phyloP scores from a whole-genome alignment of 2,329 filamentous ascomycete genomes.

The Akanthomyces dipterigenus region DNA sequence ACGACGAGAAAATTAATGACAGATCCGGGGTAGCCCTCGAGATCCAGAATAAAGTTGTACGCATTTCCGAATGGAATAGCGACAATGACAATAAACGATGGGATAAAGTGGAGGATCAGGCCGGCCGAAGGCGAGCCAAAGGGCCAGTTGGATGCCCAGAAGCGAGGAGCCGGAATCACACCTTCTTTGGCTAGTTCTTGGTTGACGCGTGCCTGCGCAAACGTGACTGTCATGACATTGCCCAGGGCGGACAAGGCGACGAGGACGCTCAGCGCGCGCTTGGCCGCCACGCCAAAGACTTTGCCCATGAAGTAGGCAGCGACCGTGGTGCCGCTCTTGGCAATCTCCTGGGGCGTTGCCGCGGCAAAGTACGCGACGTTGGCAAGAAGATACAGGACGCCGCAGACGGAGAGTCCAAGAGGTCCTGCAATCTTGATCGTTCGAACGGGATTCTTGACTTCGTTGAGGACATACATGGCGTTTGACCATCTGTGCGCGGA shows the following conservation, averaged over 20 bases:
- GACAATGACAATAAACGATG: slow-evolving; percentile 17
- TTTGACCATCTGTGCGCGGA: slow-evolving; percentile 12
- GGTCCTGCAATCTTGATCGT: slow-evolving; percentile 16
- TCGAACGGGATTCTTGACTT: slow-evolving; percentile 15
- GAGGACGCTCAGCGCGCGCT: slow-evolving; percentile 15
- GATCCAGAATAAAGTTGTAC: slow-evolving; percentile 16
- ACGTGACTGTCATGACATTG: slow-evolving; percentile 16
- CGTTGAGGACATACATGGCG: slow-evolving; percentile 17
- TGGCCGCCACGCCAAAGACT: slow-evolving; percentile 14
- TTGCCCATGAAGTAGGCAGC: slow-evolving; percentile 17
- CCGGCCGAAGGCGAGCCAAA: slow-evolving; percentile 15
- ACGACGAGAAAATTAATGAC: slow-evolving; percentile 17
- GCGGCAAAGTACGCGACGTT: slow-evolving; percentile 16
- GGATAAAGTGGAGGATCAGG: slow-evolving; percentile 15
- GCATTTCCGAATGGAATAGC: slow-evolving; percentile 17
- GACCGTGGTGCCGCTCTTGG: slow-evolving; percentile 15
- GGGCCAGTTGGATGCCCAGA: slow-evolving; percentile 16
- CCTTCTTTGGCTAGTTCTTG: slow-evolving; percentile 17
- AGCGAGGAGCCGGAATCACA: slow-evolving; percentile 14
- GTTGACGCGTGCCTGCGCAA: slow-evolving; percentile 16
- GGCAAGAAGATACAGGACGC: slow-evolving; percentile 15
- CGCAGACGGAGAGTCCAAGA: slow-evolving; percentile 15
- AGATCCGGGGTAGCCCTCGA: slow-evolving; percentile 14
- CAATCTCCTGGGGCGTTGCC: slow-evolving; percentile 13
- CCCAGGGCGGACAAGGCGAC: slow-evolving; percentile 15